Conservation (phyloP, 2,329 filamentous ascomycete genomes). For the Myriosclerotinia scirpicola region DNA sequence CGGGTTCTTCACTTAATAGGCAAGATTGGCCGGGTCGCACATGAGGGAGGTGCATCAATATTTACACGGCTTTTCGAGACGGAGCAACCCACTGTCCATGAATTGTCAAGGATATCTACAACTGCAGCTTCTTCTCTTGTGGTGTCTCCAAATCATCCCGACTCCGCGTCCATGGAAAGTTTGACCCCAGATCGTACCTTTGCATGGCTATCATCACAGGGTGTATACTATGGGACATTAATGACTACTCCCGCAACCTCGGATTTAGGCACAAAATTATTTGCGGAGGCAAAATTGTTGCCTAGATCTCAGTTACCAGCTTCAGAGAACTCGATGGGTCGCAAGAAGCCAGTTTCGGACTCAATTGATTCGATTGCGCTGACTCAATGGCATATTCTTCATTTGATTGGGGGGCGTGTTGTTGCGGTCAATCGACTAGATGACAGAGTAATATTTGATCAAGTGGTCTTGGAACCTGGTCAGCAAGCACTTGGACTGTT, state of each 20-base stretch:
- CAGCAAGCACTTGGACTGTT: conserved; percentile 81
- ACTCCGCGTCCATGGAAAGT: conserved; percentile 55
- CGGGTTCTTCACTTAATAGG: conserved; percentile 80
- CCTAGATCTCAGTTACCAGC: conserved; percentile 71
- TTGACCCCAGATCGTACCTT: conserved; percentile 68
- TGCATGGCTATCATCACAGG: conserved; percentile 87
- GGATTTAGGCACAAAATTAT: conserved; percentile 71
- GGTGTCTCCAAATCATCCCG: conserved; percentile 72
- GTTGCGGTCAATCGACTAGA: conserved; percentile 86
- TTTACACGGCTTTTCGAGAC: conserved; percentile 86
- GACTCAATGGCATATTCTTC: conserved; percentile 91
- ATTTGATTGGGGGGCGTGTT: conserved; percentile 77
- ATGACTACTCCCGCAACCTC: conserved; percentile 58
- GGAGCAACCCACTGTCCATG: conserved; percentile 76
- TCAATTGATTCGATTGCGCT: conserved; percentile 77
- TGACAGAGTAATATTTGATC: conserved; percentile 82
- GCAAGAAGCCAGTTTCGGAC: conserved; percentile 66
- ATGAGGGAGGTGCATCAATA: conserved; percentile 80
- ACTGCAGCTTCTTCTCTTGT: conserved; percentile 66
- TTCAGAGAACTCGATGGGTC: conserved; percentile 62
- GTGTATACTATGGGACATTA: conserved; percentile 83
- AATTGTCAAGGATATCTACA: conserved; percentile 61
- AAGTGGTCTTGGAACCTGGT: conserved; percentile 76
- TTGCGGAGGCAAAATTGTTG: conserved; percentile 76
- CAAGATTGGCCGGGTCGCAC: conserved; percentile 67